Evolutionary conservation across 2,329 filamentous ascomycete genomes (phyloP).

Genomic region (Trichoderma citrinoviride): DNA sequence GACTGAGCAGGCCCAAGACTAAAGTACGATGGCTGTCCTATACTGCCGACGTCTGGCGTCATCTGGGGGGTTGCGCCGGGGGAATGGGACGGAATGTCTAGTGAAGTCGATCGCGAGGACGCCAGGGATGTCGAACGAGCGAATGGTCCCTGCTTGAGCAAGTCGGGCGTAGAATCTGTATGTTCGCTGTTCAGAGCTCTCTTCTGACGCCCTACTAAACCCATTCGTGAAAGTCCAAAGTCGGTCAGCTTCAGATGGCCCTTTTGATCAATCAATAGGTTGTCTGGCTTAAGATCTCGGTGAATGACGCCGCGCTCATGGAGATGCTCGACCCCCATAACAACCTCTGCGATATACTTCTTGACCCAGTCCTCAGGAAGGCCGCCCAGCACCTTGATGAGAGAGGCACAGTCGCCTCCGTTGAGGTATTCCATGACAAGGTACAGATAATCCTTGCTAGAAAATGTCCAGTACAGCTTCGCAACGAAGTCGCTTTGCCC

Average conservation of each 20-base stretch:
- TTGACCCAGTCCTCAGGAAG: slow-evolving; percentile 97
- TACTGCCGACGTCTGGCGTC: slow-evolving; percentile 64
- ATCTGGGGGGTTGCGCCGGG: slow-evolving; percentile 83
- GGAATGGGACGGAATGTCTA: slow-evolving; percentile 79
- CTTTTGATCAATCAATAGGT: slow-evolving; percentile 93
- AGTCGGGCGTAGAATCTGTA: slow-evolving; percentile 82
- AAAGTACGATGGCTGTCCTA: slow-evolving; percentile 92
- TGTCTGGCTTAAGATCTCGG: slow-evolving; percentile 94
- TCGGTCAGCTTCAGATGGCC: slow-evolving; percentile 96
- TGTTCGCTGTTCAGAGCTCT: slow-evolving; percentile 75
- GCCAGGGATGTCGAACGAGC: slow-evolving; percentile 78
- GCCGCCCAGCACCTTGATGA: slow-evolving; percentile 91
- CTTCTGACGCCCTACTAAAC: slow-evolving; percentile 93
- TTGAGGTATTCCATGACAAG: slow-evolving; percentile 99
- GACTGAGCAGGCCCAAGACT: slow-evolving; percentile 59
- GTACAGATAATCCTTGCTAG: slow-evolving; percentile 98
- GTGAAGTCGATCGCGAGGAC: slow-evolving; percentile 89
- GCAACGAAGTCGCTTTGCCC: slow-evolving; percentile 98
- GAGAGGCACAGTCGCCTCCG: slow-evolving; percentile 91
- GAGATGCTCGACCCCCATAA: slow-evolving; percentile 94
- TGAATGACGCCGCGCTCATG: slow-evolving; percentile 95
- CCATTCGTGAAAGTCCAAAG: slow-evolving; percentile 96
- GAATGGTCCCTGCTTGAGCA: slow-evolving; percentile 90
- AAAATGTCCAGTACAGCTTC: slow-evolving; percentile 99
- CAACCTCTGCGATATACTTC: slow-evolving; percentile 94